Evolutionary conservation across 805 yeast genomes (phyloP), one percentile per base, ranked within the genome.

Genomic region (Hanseniaspora meyeri): DNA sequence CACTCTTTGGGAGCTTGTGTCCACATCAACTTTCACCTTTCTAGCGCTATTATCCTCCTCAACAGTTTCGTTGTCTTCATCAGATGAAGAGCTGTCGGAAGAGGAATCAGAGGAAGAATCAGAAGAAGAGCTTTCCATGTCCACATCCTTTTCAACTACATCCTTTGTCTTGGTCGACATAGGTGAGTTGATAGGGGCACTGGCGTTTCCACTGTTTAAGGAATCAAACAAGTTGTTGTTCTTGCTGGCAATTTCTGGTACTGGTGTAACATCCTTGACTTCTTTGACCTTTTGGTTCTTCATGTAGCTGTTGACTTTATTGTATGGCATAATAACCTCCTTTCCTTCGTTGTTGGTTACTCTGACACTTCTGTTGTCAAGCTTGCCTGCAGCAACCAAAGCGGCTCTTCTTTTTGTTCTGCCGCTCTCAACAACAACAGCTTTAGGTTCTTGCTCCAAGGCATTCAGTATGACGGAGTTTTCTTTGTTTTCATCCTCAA

Each of bases 1-100:
- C 3, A 59, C 60, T 32, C 61, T 61, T 1, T 64, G 50, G 14
- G 59, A 57, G 3, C 67, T 56, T n/a, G 68, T 71, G 55, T 66
- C 70, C 19, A 79, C 72, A 42, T 73, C 72, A 4, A 77, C 81
- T 19, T 75, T 71, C n/a, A 65, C 62, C 57, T 78, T 68, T 56
- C 75, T 70, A 9, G 74, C 70, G 45, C 67, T 71, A 32, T 66
- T 60, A 12, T 67, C 64, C 17, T 59, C 62, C 8, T 66, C 71
- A 4, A 65, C 69, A n/a, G 62, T 65, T 16, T 66, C 64, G 14
- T 56, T 61, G 9, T 66, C 70, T 6, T 65, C 70, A 20, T 62
- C 65, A 10, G 65, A 57, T 9, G 45, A 43, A 65, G 74, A 65
- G 68, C 72, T 63, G 65, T 74, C 27, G 72, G 73, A 42, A 60